Percentiles rank a stretch among this genome's conserved stretches.
phyloP scores from a whole-genome alignment of 352 stramenopile genomes.

The Globisporangium recalcitrans region DNA sequence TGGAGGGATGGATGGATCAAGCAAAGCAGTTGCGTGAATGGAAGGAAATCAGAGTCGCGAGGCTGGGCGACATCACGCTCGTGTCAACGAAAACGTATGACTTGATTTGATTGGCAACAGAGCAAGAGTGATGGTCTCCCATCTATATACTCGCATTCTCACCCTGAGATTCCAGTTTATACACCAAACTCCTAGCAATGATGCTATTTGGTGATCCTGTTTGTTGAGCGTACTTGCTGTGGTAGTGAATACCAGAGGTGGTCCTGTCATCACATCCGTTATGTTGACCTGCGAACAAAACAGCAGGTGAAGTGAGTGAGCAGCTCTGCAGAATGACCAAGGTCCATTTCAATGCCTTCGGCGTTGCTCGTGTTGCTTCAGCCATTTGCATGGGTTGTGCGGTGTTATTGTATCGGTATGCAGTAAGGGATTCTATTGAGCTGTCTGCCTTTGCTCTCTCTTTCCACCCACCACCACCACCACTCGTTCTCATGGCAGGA shows the following conservation, averaged over 20 bases:
- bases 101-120: neutral
- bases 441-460: neutral
- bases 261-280: neutral
- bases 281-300: neutral
- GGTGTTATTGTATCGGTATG: too few relatives aligned
- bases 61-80: neutral
- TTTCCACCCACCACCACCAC: too few relatives aligned
- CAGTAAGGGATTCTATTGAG: neutral
- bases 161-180: too few relatives aligned
- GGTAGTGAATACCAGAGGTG: neutral
- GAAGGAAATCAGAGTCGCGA: neutral
- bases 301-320: neutral
- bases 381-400: too few relatives aligned
- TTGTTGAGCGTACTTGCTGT: neutral
- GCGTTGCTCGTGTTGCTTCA: too few relatives aligned
- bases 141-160: neutral
- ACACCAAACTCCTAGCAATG: too few relatives aligned
- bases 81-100: conserved; percentile 1
- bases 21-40: conserved; percentile 2
- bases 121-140: neutral
- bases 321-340: neutral
- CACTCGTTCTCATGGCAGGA: too few relatives aligned
- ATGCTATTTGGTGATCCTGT: too few relatives aligned
- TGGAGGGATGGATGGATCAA: neutral
- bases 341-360: neutral